These are phyloP conservation scores for Carex parvula DNA, from an alignment of 176 grass and related monocot species.

Conservation along the genomic window DNA sequence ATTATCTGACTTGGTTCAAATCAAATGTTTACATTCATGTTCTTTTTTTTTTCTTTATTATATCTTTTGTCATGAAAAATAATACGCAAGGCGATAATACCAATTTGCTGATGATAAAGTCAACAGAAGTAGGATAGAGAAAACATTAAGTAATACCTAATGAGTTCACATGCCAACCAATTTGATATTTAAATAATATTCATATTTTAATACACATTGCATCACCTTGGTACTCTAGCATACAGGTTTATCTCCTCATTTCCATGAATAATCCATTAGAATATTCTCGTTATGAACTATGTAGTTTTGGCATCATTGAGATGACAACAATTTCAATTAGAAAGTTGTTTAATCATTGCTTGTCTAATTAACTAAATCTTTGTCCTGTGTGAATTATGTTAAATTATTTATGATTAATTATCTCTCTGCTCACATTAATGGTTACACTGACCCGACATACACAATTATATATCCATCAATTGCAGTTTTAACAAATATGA, in stretches of 20 bases:
- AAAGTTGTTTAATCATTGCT: conserved; percentile 6
- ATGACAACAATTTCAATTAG: not conserved
- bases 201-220: conserved; percentile 8
- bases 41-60: not conserved
- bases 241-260: not conserved
- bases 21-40: not conserved
- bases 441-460: not conserved
- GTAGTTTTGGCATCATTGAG: not conserved
- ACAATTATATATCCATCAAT: not conserved
- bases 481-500: not conserved
- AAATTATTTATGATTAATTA: not conserved
- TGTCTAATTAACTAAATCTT: not conserved
- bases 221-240: not conserved
- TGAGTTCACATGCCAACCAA: conserved; percentile 4
- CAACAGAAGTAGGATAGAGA: not conserved
- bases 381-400: not conserved
- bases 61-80: not conserved
- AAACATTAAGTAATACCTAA: not conserved
- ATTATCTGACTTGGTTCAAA: not conserved
- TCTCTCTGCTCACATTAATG: not conserved
- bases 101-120: conserved; percentile 8
- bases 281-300: conserved; percentile 25
- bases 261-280: not conserved
- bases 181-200: not conserved
- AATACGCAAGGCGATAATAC: not conserved